Conservation (phyloP, 2,329 filamentous ascomycete species). For the Trichoderma sp. region DNA sequence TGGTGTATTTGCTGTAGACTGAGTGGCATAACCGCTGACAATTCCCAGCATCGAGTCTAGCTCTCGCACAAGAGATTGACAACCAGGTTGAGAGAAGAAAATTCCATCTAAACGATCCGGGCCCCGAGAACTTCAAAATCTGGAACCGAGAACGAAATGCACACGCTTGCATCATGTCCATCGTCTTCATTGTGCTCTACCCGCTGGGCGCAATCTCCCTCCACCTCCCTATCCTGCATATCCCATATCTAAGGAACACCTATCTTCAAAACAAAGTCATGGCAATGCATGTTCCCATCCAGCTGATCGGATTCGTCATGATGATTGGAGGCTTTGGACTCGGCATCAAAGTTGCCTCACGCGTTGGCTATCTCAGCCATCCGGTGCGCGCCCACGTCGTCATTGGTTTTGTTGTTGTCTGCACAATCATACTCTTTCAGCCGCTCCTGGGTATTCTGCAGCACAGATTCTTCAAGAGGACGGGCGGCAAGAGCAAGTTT, state of each 20-base stretch:
- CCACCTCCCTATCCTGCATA: constrained; percentile 8
- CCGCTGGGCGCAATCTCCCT: constrained; percentile 13
- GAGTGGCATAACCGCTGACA: background rate
- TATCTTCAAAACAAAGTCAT: constrained; percentile 18
- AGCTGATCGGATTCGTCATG: constrained; percentile 11
- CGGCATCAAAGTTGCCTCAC: constrained; percentile 3
- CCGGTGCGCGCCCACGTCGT: constrained; percentile 6
- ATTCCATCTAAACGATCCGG: background rate
- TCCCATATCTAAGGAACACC: constrained; percentile 7
- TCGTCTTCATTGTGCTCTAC: constrained; percentile 20
- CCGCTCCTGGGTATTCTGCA: constrained; percentile 1
- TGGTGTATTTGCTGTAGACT: background rate
- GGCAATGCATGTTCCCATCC: constrained; percentile 15
- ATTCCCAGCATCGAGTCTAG: background rate
- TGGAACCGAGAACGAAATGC: constrained; percentile 20
- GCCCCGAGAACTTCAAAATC: background rate
- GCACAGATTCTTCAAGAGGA: constrained; percentile 9
- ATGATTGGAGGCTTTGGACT: constrained; percentile 18
- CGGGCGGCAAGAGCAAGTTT: constrained; percentile 16
- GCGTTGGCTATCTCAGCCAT: background rate
- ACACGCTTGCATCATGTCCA: constrained; percentile 21
- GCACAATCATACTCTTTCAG: constrained; percentile 14
- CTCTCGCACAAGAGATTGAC: background rate
- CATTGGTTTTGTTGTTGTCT: constrained; percentile 8
- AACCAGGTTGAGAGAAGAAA: background rate